phyloP scores from a whole-genome alignment of 768 basidiomycete species.

The Hortiboletus flavorubellus region DNA sequence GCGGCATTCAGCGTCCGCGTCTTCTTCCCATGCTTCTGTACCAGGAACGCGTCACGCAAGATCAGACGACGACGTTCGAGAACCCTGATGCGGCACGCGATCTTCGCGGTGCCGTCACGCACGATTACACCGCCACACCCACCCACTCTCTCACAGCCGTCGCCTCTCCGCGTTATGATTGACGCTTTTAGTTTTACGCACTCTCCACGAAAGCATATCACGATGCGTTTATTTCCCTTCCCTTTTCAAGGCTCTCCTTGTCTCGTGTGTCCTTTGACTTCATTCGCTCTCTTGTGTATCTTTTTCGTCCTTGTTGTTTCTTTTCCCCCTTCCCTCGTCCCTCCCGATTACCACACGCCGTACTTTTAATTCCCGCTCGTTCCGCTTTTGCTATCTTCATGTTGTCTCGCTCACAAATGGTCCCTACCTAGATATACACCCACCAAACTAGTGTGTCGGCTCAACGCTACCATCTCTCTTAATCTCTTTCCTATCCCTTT shows the following conservation, averaged over 20 bases:
- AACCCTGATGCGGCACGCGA: slow-evolving; percentile 13
- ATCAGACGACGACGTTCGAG: slow-evolving; percentile 19
- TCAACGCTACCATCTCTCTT: not conserved
- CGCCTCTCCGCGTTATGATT: slow-evolving; percentile 20
- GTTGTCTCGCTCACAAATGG: slow-evolving; percentile 20
- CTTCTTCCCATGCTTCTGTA: slow-evolving; percentile 13
- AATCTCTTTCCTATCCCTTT: not conserved
- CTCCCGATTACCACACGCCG: slow-evolving; percentile 13
- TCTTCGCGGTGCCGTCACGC: slow-evolving; percentile 17
- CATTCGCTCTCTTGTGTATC: slow-evolving; percentile 1
- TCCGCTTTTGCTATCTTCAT: slow-evolving; percentile 16
- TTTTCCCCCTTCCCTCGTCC: not conserved
- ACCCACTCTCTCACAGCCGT: not conserved
- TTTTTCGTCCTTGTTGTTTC: not conserved
- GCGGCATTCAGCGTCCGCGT: slow-evolving; percentile 12
- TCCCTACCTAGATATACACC: not conserved
- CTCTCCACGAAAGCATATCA: slow-evolving; percentile 22
- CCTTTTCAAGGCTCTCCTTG: not conserved
- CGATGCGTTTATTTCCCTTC: slow-evolving; percentile 11
- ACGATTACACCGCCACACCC: not conserved
- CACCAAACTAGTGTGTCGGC: not conserved
- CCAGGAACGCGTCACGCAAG: slow-evolving; percentile 13
- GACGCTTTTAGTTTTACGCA: slow-evolving; percentile 14
- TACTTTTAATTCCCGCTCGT: slow-evolving; percentile 24
- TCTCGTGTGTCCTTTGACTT: not conserved